Evolutionary conservation across 768 basidiomycete genomes (phyloP), one percentile per base, ranked within the genome.

Genomic region (Cubamyces lactineus): DNA sequence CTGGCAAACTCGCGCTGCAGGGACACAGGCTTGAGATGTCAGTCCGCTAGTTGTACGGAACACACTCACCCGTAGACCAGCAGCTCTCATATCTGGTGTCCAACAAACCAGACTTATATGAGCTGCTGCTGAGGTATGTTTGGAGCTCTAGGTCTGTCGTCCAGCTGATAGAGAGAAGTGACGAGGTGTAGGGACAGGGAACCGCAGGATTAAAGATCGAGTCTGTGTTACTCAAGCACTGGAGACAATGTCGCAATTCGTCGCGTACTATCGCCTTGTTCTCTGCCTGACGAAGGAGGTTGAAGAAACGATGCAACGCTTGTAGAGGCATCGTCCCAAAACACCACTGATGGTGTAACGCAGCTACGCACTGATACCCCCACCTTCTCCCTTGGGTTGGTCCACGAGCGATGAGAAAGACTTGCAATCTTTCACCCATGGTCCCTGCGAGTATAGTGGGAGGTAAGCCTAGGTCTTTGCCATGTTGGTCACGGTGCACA

Each of bases 381-480:
- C 34, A 40, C 69, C 62, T 19, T 72, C 42, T 6, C 24, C 26
- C 19, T 48, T 24, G 65, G 15, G 71, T 65, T 24, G 62, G 53
- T 28, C 77, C 64, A 11, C 71, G 72, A 15, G 77, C 77, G 43
- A 81, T 74, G 47, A 78, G 56, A 55, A 74, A 81, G 24, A 70
- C 70, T 63, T 79, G 78, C 66, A 79, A 76, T 65, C 76, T 67
- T 62, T 76, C 74, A 34, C 77, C 76, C 77, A 78, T 77, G 17
- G 19, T 19, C 21, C n/a, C n/a, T 34, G 9, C 34, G 34, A 34
- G 34, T 34, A 11, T 34, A 48, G 17, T 28, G 7, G n/a, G 28
- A 28, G 28, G 28, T 28, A 28, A 28, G 28, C 28, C 7, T 7
- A 28, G 7, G 28, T 7, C 28, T 28, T n/a, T n/a, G n/a, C n/a